These are phyloP conservation scores for Populus tomentosa DNA, from an alignment of 441 rosid genomes.

Conservation along the genomic window DNA sequence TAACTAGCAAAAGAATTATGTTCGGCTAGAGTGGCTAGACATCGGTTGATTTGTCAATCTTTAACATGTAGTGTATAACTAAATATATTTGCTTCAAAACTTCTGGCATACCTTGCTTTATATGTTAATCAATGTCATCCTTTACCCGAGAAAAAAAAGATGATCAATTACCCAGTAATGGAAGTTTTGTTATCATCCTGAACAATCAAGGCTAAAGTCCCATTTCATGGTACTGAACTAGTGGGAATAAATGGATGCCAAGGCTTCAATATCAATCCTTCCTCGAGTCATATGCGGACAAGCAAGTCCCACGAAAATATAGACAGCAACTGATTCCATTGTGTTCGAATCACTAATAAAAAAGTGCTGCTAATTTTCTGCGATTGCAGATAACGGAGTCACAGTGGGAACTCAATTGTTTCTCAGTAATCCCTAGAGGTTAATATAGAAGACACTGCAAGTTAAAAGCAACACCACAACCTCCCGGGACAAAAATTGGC, in stretches of 20 bases:
- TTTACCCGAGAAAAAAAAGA: neutral
- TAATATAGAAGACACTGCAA: neutral
- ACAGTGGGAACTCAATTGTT: neutral
- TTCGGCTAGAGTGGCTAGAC: neutral
- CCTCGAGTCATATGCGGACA: too few species aligned
- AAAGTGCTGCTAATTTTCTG: too few species aligned
- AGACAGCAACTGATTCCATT: neutral
- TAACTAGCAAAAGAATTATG: neutral
- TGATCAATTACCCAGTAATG: neutral
- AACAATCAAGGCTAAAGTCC: neutral
- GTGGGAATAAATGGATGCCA: neutral
- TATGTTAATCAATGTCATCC: neutral
- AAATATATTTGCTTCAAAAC: neutral
- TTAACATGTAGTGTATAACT: neutral
- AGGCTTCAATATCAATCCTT: too few species aligned
- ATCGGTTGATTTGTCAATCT: neutral
- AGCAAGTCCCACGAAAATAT: too few species aligned
- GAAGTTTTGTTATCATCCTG: neutral
- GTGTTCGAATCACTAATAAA: neutral
- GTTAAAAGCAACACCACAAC: constrained; percentile 1
- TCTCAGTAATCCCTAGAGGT: neutral
- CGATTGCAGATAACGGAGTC: neutral
- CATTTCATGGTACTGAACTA: neutral
- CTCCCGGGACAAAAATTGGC: neutral
- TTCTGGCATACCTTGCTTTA: neutral